Base-by-base conservation (phyloP, 169 alveolate genomes). In the Plasmodium gonderi region DNA sequence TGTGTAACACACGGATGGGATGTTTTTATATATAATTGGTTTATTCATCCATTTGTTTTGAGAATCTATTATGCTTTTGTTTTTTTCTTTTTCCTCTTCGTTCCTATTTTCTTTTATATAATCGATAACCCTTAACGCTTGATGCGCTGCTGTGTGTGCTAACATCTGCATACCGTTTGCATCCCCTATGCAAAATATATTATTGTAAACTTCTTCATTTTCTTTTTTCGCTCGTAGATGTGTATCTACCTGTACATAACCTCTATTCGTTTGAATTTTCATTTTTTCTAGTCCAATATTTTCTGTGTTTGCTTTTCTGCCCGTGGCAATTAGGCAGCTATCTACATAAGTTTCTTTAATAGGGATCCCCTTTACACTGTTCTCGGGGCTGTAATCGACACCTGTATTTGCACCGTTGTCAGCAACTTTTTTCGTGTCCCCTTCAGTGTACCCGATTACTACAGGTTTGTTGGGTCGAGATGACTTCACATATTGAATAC, bases 41-140 rank as follows among this genome's bases (percentile, higher is more conserved):
- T 85, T 79, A 47, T 38, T 79, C 0, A 83, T 31, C 69, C 69
- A 54, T 0, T 54, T 31, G 69, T 3, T 12, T 7, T 89, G 93
- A 12, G 80, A 74, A 33, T n/a, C 20, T 2, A 5, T 38, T 12
- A 23, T 26, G 29, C 7, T 29, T 38, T 9, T 45, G 17, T 40
- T 89, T 36, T 29, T 72, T 20, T 49, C 83, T 74, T 29, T 91
- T 77, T 4, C 89, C 82, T 23, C 65, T 17, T 40, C 79, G 23
- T 36, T 78, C 47, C 97, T 98, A 90, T 97, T 95, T n/a, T 98
- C 98, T 31, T 97, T 94, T 44, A 98, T 97, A 79, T 91, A 81
- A 85, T 98, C 99, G 45, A 98, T 98, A 20, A 97, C 99, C 36
- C 98, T 98, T 79, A 74, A 23, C 6, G 92, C 95, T 67, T 94